These are phyloP conservation scores for Lecanicillium sp. DNA, from an alignment of 2,329 filamentous ascomycete genomes.

Conservation along the genomic window DNA sequence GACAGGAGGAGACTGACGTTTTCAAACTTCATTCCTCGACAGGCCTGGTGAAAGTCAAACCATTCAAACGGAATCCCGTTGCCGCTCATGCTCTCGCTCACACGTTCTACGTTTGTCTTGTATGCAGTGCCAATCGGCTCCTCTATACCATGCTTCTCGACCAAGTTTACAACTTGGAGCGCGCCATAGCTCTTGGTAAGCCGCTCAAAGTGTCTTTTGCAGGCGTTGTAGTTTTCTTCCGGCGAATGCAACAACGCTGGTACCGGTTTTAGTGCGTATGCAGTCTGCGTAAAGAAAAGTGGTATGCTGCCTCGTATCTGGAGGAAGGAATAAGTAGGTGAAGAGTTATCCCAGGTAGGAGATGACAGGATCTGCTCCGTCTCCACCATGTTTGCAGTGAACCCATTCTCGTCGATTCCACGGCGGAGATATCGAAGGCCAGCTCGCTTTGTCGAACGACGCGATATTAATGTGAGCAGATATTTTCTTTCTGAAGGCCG, in stretches of 20 bases:
- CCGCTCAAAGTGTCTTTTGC: slow-evolving; percentile 69
- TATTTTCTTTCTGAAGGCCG: slow-evolving; percentile 50
- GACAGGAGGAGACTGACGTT: slow-evolving; percentile 79
- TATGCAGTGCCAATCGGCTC: slow-evolving; percentile 71
- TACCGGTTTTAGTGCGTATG: slow-evolving; percentile 85
- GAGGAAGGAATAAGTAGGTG: slow-evolving; percentile 71
- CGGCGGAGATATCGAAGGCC: slow-evolving; percentile 85
- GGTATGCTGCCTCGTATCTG: slow-evolving; percentile 90
- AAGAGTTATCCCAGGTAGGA: slow-evolving; percentile 52
- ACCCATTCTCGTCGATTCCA: slow-evolving; percentile 83
- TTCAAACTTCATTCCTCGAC: slow-evolving; percentile 95
- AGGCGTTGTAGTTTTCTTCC: slow-evolving; percentile 70
- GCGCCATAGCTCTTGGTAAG: slow-evolving; percentile 64
- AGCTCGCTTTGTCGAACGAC: slow-evolving; percentile 76
- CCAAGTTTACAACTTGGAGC: slow-evolving; percentile 73
- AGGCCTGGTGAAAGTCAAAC: slow-evolving; percentile 94
- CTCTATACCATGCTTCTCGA: slow-evolving; percentile 84
- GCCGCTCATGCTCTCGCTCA: slow-evolving; percentile 57
- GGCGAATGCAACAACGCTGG: slow-evolving; percentile 75
- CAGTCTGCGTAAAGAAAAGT: slow-evolving; percentile 89
- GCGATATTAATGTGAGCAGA: slow-evolving; percentile 84
- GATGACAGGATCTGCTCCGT: slow-evolving; percentile 88
- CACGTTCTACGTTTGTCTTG: slow-evolving; percentile 54
- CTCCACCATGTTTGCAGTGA: slow-evolving; percentile 85
- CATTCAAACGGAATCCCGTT: slow-evolving; percentile 62